Percentiles rank a stretch among this genome's conserved stretches.
These are phyloP conservation scores for Geotrichum fermentans DNA, from an alignment of 1,139 yeast genomes.

Conservation along the genomic window DNA sequence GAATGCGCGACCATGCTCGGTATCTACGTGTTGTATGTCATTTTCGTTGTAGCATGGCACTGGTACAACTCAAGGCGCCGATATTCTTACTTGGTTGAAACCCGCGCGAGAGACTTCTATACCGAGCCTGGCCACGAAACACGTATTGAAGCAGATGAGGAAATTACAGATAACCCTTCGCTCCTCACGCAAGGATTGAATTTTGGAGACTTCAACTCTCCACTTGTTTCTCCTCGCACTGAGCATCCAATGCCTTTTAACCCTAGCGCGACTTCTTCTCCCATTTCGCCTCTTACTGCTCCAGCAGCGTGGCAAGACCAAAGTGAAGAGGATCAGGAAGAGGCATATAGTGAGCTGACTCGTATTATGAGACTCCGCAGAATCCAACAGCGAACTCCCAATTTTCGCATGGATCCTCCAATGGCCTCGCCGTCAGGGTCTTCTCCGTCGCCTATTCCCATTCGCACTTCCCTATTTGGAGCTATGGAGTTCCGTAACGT, in stretches of 20 bases:
- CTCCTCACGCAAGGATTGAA: slow-evolving; percentile 26
- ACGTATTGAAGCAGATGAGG: slow-evolving; percentile 26
- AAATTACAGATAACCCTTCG: slow-evolving; percentile 21
- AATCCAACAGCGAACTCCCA: slow-evolving; percentile 7
- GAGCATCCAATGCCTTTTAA: background rate
- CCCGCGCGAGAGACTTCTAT: slow-evolving; percentile 31
- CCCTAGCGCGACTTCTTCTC: background rate
- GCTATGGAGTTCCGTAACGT: slow-evolving; percentile 42
- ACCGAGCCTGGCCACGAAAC: slow-evolving; percentile 30
- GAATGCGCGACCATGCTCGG: slow-evolving; percentile 49
- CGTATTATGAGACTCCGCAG: slow-evolving; percentile 31
- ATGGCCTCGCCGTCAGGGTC: slow-evolving; percentile 7
- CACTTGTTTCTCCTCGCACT: slow-evolving; percentile 1
- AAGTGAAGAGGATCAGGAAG: slow-evolving; percentile 27
- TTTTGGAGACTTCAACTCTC: slow-evolving; percentile 19
- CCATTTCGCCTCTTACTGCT: slow-evolving; percentile 2
- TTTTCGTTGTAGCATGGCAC: slow-evolving; percentile 45
- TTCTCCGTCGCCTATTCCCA: slow-evolving; percentile 26
- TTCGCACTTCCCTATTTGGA: slow-evolving; percentile 44
- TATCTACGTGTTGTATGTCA: slow-evolving; percentile 53
- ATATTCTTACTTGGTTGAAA: slow-evolving; percentile 26
- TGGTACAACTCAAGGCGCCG: slow-evolving; percentile 32
- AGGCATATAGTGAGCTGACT: slow-evolving; percentile 30
- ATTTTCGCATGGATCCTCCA: slow-evolving; percentile 8
- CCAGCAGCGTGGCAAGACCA: slow-evolving; percentile 19